Conservation (phyloP, 2,329 filamentous ascomycete species). For the Neonectria punicea region DNA sequence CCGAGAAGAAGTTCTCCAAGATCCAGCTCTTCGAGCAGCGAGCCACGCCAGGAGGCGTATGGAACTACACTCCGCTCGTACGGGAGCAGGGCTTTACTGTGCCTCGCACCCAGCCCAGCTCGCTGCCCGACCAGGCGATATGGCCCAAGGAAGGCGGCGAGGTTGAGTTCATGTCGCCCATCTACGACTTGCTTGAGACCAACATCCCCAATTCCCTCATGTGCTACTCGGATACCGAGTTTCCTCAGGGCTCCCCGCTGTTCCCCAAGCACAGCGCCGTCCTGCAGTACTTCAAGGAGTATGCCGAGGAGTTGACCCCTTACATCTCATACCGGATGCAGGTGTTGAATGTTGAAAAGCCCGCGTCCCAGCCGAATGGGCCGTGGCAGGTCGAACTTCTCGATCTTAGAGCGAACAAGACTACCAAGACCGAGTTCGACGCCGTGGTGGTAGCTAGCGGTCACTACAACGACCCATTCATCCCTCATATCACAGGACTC, state of each 20-base stretch:
- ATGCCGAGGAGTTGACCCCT: conserved; percentile 67
- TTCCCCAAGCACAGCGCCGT: conserved; percentile 75
- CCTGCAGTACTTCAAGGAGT: conserved; percentile 71
- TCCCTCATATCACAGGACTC: conserved; percentile 68
- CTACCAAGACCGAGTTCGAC: conserved; percentile 59
- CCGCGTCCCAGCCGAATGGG: conserved; percentile 9
- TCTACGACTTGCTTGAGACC: conserved; percentile 78
- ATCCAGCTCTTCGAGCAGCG: conserved; percentile 79
- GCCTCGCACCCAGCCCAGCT: conserved; percentile 46
- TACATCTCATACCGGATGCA: conserved; percentile 71
- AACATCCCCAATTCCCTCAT: conserved; percentile 81
- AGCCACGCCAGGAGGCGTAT: conserved; percentile 72
- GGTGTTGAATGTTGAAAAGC: conserved; percentile 58
- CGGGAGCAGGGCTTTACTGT: conserved; percentile 43
- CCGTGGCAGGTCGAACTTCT: conserved; percentile 58
- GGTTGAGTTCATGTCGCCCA: conserved; percentile 72
- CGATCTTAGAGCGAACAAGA: conserved; percentile 43
- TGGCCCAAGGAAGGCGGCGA: conserved; percentile 36
- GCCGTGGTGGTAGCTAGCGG: conserved; percentile 71
- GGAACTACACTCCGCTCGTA: conserved; percentile 68
- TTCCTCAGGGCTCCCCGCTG: conserved; percentile 66
- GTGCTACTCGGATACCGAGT: conserved; percentile 72
- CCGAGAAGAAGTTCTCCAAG: conserved; percentile 69
- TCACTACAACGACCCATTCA: conserved; percentile 69
- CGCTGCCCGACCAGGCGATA: conserved; percentile 56